These are phyloP conservation scores for Phytophthora uliginosa DNA, from an alignment of 352 stramenopile species.

Conservation along the genomic window DNA sequence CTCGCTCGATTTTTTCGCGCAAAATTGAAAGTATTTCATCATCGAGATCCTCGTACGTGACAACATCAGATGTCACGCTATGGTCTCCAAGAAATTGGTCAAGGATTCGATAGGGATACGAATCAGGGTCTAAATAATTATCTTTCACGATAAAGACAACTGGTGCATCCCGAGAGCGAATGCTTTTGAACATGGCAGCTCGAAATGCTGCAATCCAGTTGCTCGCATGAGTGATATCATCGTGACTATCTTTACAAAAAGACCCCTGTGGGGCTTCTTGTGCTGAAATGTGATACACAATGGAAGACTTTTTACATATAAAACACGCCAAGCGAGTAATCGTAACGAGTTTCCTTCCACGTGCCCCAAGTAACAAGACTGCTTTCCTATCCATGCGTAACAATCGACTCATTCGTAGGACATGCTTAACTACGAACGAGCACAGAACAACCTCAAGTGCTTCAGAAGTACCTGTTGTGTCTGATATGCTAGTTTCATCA, in stretches of 20 bases:
- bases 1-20: slow-evolving; percentile 38
- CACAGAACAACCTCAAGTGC: slow-evolving; percentile 65
- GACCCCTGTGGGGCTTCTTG: background rate
- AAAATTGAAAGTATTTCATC: slow-evolving; percentile 49
- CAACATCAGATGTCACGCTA: slow-evolving; percentile 46
- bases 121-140: slow-evolving; percentile 27
- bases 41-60: slow-evolving; percentile 68
- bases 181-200: slow-evolving; percentile 49
- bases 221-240: background rate
- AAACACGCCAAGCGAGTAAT: slow-evolving; percentile 64
- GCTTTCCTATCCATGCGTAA: slow-evolving; percentile 47
- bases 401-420: slow-evolving; percentile 62
- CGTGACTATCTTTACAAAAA: background rate
- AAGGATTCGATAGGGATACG: slow-evolving; percentile 50
- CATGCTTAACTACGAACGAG: slow-evolving; percentile 61
- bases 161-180: slow-evolving; percentile 44
- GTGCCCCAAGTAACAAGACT: slow-evolving; percentile 55
- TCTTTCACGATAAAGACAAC: slow-evolving; percentile 77
- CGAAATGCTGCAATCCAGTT: slow-evolving; percentile 54
- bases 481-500: slow-evolving; percentile 13
- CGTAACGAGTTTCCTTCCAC: slow-evolving; percentile 60
- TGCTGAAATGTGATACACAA: slow-evolving; percentile 39
- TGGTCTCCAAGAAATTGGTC: slow-evolving; percentile 60
- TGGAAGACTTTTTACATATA: slow-evolving; percentile 54
- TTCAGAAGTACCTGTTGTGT: slow-evolving; percentile 19